Conservation (phyloP, 345 rosid genomes). For the Populus simonii region DNA sequence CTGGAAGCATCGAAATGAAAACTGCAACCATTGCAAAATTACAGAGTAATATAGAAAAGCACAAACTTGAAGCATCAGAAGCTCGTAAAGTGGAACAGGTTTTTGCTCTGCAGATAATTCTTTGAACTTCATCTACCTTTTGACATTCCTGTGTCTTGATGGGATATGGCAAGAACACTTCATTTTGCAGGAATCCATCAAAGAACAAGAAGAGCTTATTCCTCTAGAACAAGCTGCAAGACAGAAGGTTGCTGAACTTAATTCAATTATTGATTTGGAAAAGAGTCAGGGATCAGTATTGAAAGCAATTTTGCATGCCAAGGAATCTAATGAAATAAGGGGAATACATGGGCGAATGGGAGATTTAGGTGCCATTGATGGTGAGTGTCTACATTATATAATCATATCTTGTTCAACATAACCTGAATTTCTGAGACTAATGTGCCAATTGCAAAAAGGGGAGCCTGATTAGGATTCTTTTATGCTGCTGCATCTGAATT, state of each 20-base stretch:
- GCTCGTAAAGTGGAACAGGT: slow-evolving; percentile 78
- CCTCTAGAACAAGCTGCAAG: slow-evolving; percentile 92
- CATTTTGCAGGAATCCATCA: slow-evolving; percentile 60
- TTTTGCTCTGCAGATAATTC: slow-evolving; percentile 21
- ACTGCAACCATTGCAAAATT: slow-evolving; percentile 40
- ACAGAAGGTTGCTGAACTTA: slow-evolving; percentile 83
- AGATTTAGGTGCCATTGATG: slow-evolving; percentile 96
- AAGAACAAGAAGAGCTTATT: slow-evolving; percentile 75
- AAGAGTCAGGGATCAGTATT: slow-evolving; percentile 90
- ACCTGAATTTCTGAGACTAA: not conserved
- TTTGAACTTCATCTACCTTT: slow-evolving; percentile 10
- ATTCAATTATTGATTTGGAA: slow-evolving; percentile 73
- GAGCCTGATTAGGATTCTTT: not conserved
- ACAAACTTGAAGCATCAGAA: slow-evolving; percentile 57
- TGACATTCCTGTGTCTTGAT: not conserved
- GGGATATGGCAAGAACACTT: slow-evolving; percentile 18
- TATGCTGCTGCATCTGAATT: not conserved
- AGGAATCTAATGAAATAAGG: slow-evolving; percentile 69
- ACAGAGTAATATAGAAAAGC: slow-evolving; percentile 55
- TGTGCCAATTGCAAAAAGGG: not conserved
- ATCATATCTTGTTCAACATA: not conserved
- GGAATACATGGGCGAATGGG: slow-evolving; percentile 99
- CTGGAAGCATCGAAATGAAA: slow-evolving; percentile 47
- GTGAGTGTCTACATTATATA: slow-evolving; percentile 35
- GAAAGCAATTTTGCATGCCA: slow-evolving; percentile 81